These are phyloP conservation scores for Piper longum DNA, from an alignment of 164 flowering plant genomes.

Conservation along the genomic window DNA sequence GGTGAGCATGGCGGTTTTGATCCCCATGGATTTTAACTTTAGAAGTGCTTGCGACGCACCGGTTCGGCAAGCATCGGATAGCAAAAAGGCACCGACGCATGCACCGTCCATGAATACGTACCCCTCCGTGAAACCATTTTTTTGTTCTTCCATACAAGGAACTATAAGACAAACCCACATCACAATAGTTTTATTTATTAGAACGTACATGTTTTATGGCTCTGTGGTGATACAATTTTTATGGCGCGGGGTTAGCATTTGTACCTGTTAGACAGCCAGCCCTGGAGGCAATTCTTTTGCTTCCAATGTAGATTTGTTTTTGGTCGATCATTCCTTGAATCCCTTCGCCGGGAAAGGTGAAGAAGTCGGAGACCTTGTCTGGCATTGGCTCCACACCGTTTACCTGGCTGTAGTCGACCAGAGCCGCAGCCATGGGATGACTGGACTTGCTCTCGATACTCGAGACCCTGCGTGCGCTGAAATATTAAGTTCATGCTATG, in stretches of 20 bases:
- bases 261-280: conserved; percentile 31
- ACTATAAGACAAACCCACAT: conserved; percentile 21
- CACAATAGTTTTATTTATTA: background rate
- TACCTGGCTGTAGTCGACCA: conserved; percentile 47
- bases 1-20: conserved; percentile 80
- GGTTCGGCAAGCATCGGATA: conserved; percentile 65
- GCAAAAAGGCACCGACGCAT: conserved; percentile 41
- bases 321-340: conserved; percentile 67
- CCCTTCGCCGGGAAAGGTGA: conserved; percentile 89
- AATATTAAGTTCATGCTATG: background rate
- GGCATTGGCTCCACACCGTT: conserved; percentile 46
- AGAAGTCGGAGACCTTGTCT: conserved; percentile 55
- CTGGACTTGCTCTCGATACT: conserved; percentile 94
- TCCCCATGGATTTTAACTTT: conserved; percentile 48
- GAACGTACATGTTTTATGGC: background rate
- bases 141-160: conserved; percentile 18
- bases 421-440: conserved; percentile 85
- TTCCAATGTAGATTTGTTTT: conserved; percentile 50
- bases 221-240: background rate
- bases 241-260: background rate
- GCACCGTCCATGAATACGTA: conserved; percentile 30
- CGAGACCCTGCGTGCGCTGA: conserved; percentile 46
- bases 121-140: conserved; percentile 46
- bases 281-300: conserved; percentile 44
- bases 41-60: conserved; percentile 54